A percentile compares a stretch with the other conserved stretches of the same genome.
These are phyloP conservation scores for Quercus mongolica DNA, from an alignment of 306 rosid species.

Conservation along the genomic window DNA sequence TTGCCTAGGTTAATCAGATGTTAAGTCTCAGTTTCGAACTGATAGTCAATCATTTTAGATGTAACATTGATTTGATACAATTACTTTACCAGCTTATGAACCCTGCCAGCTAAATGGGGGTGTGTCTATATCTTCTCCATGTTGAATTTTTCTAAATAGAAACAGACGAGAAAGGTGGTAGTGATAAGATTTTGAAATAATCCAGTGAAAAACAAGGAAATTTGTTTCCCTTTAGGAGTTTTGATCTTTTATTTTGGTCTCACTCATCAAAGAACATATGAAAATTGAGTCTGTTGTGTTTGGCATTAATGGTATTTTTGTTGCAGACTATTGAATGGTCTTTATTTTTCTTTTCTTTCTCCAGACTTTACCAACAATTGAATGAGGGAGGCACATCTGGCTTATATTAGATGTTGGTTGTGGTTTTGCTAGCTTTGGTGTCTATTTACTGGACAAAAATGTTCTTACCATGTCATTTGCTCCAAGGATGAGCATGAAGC, in stretches of 20 bases:
- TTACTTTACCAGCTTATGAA: too few species aligned
- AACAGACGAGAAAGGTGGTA: neutral
- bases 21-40: too few species aligned
- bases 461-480: conserved; percentile 94
- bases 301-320: neutral
- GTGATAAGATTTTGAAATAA: neutral
- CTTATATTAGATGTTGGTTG: conserved; percentile 90
- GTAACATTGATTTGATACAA: too few species aligned
- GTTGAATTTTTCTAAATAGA: neutral
- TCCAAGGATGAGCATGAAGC: conserved; percentile 98
- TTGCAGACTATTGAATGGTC: neutral
- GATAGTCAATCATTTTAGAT: too few species aligned
- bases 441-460: conserved; percentile 69
- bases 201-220: neutral
- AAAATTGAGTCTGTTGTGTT: neutral
- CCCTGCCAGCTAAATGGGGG: neutral
- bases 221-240: neutral
- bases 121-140: neutral
- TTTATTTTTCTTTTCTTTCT: conserved; percentile 10
- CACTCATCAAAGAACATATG: neutral
- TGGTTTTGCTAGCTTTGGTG: conserved; percentile 99
- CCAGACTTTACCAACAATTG: conserved; percentile 53
- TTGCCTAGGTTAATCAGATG: too few species aligned
- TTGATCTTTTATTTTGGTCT: neutral
- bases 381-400: conserved; percentile 78